Base-by-base conservation (phyloP, 2,329 filamentous ascomycete genomes). In the Ophiostoma fasciatum region DNA sequence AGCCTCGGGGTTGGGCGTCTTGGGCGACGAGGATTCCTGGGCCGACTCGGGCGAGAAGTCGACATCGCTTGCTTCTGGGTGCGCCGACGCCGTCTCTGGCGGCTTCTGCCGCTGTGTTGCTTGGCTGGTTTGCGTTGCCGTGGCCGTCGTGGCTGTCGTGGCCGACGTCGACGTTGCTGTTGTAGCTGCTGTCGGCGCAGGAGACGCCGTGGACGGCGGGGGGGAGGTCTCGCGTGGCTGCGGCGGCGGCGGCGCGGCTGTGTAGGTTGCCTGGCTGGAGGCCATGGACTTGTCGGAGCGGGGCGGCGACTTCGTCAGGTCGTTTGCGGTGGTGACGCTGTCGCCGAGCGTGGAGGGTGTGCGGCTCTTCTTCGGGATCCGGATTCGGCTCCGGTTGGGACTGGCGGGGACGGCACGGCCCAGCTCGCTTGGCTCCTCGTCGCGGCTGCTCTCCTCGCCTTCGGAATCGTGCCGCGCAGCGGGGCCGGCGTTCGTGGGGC, bases 21-120 rank as follows among this genome's bases (percentile, higher is more conserved):
- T 68, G 2, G 73, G 73, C 12, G 73, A 78, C 9, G 73, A 77
- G 0, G 71, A 64, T 41, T 68, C 63, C 47, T 63, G 58, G 8
- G 57, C 59, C 3, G 64, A 68, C 15, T 59, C 63, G 5, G 62
- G 63, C 7, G 64, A 76, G 47, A 64, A 60, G 40, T 66, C 62
- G 26, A 56, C 55, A 35, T 69, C 63, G 15, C 63, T 45, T 12
- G 54, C 42, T n/a, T n/a, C n/a, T n/a, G n/a, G n/a, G n/a, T n/a
- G n/a, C n/a, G n/a, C n/a, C n/a, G n/a, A n/a, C n/a, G n/a, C n/a
- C n/a, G n/a, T n/a, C n/a, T n/a, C n/a, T n/a, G n/a, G n/a, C n/a
- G n/a, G n/a, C n/a, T n/a, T n/a, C n/a, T n/a, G n/a, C n/a, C n/a
- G n/a, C 14, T 32, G 12, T 5, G 14, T 18, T 5, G 20, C 21